A percentile compares a stretch with the other conserved stretches of the same genome.
Evolutionary conservation across 441 rosid species (phyloP).

Genomic region (Erodium trifolium): DNA sequence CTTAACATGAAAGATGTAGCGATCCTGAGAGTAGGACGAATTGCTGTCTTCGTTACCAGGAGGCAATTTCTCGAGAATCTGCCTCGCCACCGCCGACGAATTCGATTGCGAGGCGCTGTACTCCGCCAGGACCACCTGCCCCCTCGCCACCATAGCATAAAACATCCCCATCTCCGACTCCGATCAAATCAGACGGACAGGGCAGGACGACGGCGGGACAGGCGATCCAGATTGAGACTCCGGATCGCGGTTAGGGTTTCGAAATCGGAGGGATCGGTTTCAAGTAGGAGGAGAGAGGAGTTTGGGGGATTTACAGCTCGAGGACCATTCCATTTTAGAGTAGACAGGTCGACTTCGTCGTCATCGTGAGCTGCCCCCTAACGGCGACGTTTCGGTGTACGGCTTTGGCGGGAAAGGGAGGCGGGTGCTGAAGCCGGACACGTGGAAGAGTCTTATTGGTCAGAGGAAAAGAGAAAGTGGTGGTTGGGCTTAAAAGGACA

Average conservation of each 20-base stretch:
- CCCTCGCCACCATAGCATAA: slow-evolving; percentile 78
- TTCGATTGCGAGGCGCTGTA: slow-evolving; percentile 66
- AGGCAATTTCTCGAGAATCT: slow-evolving; percentile 67
- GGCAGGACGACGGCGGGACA: no score
- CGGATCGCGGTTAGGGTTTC: neutral
- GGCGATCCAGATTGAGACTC: neutral
- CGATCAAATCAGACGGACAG: neutral
- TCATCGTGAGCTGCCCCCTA: neutral
- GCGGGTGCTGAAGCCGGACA: neutral
- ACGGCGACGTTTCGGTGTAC: neutral
- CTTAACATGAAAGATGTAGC: slow-evolving; percentile 77
- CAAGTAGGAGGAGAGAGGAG: neutral
- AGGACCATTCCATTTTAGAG: neutral
- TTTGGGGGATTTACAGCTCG: neutral
- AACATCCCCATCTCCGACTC: slow-evolving; percentile 59
- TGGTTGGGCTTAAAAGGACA: no score
- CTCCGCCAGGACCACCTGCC: slow-evolving; percentile 83
- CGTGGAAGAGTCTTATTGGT: neutral
- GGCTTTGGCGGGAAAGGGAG: neutral
- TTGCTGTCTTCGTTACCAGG: slow-evolving; percentile 66
- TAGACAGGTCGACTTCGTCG: no score
- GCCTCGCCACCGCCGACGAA: slow-evolving; percentile 68
- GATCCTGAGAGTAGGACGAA: slow-evolving; percentile 82
- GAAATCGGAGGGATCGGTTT: neutral
- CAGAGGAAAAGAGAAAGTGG: no score